A percentile compares a stretch with the other conserved stretches of the same genome.
phyloP scores from a whole-genome alignment of 2,329 filamentous ascomycete species.

The Sclerotinia borealis region DNA sequence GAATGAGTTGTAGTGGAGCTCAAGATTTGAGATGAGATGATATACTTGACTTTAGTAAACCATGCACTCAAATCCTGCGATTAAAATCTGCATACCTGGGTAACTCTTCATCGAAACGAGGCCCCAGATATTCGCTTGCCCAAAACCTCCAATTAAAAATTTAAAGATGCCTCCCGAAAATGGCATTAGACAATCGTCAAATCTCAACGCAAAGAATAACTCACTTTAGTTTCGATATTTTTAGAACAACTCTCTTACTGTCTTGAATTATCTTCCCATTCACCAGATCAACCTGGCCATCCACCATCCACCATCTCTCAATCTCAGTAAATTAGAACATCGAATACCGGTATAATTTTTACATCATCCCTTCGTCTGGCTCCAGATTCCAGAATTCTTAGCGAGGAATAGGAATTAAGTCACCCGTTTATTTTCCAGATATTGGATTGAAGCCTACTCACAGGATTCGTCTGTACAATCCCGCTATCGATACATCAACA shows the following conservation, averaged over 20 bases:
- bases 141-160: constrained; percentile 26
- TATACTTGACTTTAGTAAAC: constrained; percentile 23
- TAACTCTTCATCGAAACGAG: constrained; percentile 37
- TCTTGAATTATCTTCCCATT: constrained; percentile 31
- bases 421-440: constrained; percentile 23
- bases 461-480: constrained; percentile 26
- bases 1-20: neutral
- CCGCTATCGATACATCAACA: constrained; percentile 28
- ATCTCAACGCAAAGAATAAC: constrained; percentile 13
- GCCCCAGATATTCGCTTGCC: constrained; percentile 29
- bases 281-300: constrained; percentile 39
- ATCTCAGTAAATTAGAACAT: constrained; percentile 37
- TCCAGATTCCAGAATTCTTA: neutral
- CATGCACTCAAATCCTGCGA: constrained; percentile 21
- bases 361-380: constrained; percentile 41
- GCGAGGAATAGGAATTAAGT: constrained; percentile 11
- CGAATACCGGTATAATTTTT: constrained; percentile 48
- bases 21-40: neutral
- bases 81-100: constrained; percentile 22
- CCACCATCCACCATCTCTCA: constrained; percentile 38
- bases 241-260: constrained; percentile 38
- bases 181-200: neutral
- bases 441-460: constrained; percentile 22
- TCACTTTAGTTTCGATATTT: constrained; percentile 38
- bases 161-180: constrained; percentile 24